Evolutionary conservation across 768 basidiomycete genomes (phyloP), one percentile per base, ranked within the genome.

Genomic region (Boletus patriciae): DNA sequence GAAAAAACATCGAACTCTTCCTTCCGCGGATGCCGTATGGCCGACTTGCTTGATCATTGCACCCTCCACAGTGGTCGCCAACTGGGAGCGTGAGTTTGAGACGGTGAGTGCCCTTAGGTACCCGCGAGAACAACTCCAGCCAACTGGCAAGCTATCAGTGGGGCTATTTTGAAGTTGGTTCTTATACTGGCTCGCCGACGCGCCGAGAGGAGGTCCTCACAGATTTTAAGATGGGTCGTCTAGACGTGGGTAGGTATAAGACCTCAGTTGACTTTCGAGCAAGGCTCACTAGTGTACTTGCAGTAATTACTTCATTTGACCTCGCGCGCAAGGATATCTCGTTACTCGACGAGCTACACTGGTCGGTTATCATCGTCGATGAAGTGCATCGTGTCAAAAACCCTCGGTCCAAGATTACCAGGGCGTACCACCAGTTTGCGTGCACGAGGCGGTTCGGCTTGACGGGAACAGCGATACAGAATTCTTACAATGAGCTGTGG

Each of bases 321-420:
- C 76, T 86, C 23, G 89, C 90, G 0, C 82, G 90, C 3, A 77
- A 76, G 36, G 84, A 90, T 41, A 90, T 94, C 50, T 83, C 82
- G 15, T 59, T 83, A 10, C 75, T 98, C 7, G 83, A 88, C 52
- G 78, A 80, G 45, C 77, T 92, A 45, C 77, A 85, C 10, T 89
- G 83, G 85, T 87, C 84, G 3, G 84, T 84, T 54, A 76, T 93
- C 54, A 79, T 90, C 44, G 85, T 94, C 6, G 96, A 98, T 63
- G 96, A 98, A 71, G 95, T 86, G 0, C 96, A 98, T 70, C 81
- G 84, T 3, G 80, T 96, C 65, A 98, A 98, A 74, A 95, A 94
- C 59, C 81, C 85, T 3, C 68, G 73, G 3, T 82, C 90, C 0
- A 81, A 84, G 58, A 82, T 85, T 4, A 85, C 88, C 0, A 45